Base-by-base conservation (phyloP, 441 rosid species). In the Adansonia madagascariensis region DNA sequence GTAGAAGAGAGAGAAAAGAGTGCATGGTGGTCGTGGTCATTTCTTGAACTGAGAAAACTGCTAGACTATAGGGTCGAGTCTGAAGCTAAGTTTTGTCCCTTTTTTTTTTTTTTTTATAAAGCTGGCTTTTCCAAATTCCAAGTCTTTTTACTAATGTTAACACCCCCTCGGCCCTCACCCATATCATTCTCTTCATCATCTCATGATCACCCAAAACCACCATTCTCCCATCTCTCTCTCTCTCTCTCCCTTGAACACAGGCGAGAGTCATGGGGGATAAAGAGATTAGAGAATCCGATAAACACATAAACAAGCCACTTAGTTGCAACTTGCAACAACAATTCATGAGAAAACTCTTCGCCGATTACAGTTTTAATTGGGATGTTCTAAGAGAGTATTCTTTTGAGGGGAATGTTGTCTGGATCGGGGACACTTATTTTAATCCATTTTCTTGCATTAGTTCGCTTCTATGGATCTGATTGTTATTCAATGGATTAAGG, bases 341-440 rank as follows among this genome's bases (percentile, higher is more conserved):
- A 52, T 53, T 46, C 39, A 15, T 15, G 46, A 35, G 56, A 47
- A 46, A 74, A 46, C 20, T 46, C 27, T 15, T 9, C 17, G 35
- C 4, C 0, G 81, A 9, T 6, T 56, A 60, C 27, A 31, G 50
- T n/a, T 31, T 22, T 24, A 47, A 47, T 47, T 46, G 15, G 24
- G 61, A 31, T 14, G 31, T 8, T 12, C 9, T 8, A 75, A 76
- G 90, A 86, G 64, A 73, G 90, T 77, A 80, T 77, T 59, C 55
- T 87, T 89, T 90, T 91, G 94, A 89, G 97, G 95, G 97, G 97
- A 91, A 85, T 88, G 97, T 92, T 92, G 97, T 92, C 94, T 86
- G 97, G 95, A 91, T 89, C 97, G 97, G 87, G 93, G 92, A 91
- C 92, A 61, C 86, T 82, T 80, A 22, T 55, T 67, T 79, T 76